Evolutionary conservation across 2,329 filamentous ascomycete species (phyloP), one percentile per base, ranked within the genome.

Genomic region (Colletotrichum tofieldiae): DNA sequence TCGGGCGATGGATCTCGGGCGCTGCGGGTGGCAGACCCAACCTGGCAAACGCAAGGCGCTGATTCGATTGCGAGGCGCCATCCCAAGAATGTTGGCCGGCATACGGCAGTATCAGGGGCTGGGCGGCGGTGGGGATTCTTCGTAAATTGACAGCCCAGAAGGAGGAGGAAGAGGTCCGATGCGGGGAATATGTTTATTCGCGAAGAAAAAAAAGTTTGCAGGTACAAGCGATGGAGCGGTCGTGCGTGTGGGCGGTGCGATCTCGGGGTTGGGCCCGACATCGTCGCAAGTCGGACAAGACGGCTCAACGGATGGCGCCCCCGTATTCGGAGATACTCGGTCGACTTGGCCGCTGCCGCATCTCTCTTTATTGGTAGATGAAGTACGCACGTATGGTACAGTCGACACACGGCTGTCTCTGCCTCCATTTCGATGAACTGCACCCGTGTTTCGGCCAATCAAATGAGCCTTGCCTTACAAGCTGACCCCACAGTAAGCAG

Each of bases 71-170:
- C 29, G 20, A 20, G 35, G 26, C 35, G 20, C 49, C 64, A 51
- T 49, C 26, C 65, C 59, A 60, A 70, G 65, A 49, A 59, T 47
- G 66, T 29, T 55, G 23, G 45, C 43, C 70, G 70, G 70, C 45
- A 70, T 56, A 55, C 66, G 70, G 70, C 70, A 70, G 66, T 32
- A 7, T 59, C 32, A 26, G 55, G 37, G 39, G 39, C 66, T 70
- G 65, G 70, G 70, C 69, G 29, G 29, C 35, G 55, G 67, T 41
- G 35, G 67, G 29, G 67, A 32, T 39, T 5, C 26, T 54, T 59
- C n/a, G 29, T 56, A 55, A 56, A 20, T 16, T 16, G 51, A 51
- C 54, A 16, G 14, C 20, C 7, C 29, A 20, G 26, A 9, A 6
- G 49, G 6, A 37, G 16, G 41, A 52, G 23, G 65, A 18, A 20